Evolutionary conservation across 352 stramenopile species (phyloP).

Genomic region (Globisporangium irregulare): DNA sequence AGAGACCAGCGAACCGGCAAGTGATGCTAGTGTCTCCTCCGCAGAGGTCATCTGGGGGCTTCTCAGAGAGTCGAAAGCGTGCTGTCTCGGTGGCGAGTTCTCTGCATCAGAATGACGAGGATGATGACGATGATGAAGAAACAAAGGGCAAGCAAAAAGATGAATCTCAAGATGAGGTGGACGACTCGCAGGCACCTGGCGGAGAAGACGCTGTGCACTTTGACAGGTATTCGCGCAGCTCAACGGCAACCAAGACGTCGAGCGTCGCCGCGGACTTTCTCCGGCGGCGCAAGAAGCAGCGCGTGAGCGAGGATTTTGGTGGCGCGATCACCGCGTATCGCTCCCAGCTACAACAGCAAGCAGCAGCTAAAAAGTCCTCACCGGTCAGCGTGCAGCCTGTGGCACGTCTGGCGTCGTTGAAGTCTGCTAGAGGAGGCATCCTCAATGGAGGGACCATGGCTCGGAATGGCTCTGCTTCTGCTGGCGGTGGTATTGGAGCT

Average conservation of each 20-base stretch:
- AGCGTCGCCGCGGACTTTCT: neutral
- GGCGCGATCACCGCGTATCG: constrained; percentile 47
- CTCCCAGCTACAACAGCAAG: constrained; percentile 17
- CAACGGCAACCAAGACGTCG: neutral
- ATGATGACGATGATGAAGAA: constrained; percentile 3
- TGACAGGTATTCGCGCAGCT: constrained; percentile 9
- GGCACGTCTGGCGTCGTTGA: neutral
- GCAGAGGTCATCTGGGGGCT: neutral
- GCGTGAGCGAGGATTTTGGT: constrained; percentile 49
- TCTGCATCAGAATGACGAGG: neutral
- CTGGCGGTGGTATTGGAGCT: neutral
- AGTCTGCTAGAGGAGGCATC: constrained; percentile 10
- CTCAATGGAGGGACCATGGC: constrained; percentile 9
- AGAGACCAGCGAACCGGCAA: neutral
- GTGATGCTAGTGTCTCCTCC: constrained; percentile 1
- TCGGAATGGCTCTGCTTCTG: neutral
- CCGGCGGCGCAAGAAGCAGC: constrained; percentile 23
- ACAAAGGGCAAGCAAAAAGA: constrained; percentile 9
- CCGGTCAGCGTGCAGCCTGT: constrained; percentile 2
- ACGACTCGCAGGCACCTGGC: constrained; percentile 16
- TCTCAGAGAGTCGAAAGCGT: neutral
- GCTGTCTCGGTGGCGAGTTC: constrained; percentile 6
- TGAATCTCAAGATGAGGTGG: constrained; percentile 31
- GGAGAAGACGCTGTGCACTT: neutral
- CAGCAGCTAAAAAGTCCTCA: neutral